Percentiles rank a stretch among this genome's conserved stretches.
Conservation (phyloP, 78 protist genomes). For the Isochrysis galbana region DNA sequence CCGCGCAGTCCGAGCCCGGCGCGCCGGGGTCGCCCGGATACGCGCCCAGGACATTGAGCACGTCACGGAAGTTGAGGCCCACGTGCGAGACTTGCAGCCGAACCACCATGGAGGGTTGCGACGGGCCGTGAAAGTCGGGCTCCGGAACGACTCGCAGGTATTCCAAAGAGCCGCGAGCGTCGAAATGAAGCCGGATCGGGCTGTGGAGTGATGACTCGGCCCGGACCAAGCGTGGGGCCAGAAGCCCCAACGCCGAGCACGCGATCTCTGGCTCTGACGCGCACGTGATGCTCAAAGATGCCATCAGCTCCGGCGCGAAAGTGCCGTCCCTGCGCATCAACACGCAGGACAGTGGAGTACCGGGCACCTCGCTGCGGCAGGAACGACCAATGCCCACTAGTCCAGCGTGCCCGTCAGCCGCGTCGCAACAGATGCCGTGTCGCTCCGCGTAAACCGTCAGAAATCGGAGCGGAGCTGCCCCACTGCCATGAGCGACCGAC, state of each 20-base stretch:
- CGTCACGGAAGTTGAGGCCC: neutral
- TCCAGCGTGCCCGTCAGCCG: neutral
- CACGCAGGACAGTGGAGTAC: neutral
- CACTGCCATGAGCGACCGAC: no score
- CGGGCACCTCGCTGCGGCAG: neutral
- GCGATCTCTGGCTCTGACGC: neutral
- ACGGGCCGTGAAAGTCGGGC: neutral
- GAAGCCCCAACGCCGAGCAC: neutral
- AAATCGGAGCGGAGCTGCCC: no score
- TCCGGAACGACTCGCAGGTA: neutral
- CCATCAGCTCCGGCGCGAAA: neutral
- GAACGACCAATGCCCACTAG: neutral
- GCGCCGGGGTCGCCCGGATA: constrained; percentile 11
- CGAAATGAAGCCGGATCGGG: neutral
- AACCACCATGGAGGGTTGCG: neutral
- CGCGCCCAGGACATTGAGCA: neutral
- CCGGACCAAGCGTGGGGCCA: neutral
- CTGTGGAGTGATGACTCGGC: neutral
- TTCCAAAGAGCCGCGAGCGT: neutral
- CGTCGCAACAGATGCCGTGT: no score
- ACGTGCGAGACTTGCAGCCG: neutral
- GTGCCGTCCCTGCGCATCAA: neutral
- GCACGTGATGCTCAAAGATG: neutral
- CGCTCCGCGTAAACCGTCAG: no score
- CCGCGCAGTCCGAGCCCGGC: neutral